phyloP scores from a whole-genome alignment of 768 basidiomycete genomes.

The Mycena galopus region DNA sequence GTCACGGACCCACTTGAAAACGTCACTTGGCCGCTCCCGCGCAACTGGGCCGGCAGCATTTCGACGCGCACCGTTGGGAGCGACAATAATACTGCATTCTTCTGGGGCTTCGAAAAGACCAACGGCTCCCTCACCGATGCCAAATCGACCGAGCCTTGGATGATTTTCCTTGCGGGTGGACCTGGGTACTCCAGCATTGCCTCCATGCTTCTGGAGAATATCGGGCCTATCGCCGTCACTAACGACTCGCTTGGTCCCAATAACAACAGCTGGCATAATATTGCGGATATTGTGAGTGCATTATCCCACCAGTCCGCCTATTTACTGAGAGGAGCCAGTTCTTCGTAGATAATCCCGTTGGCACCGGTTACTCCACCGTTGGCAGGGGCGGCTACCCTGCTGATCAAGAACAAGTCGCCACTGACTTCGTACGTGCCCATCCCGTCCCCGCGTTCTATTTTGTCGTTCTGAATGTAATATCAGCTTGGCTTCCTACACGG shows the following conservation, averaged over 20 bases:
- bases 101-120: constrained; percentile 54
- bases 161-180: constrained; percentile 48
- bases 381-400: constrained; percentile 40
- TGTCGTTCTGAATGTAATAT: constrained; percentile 52
- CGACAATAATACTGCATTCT: constrained; percentile 54
- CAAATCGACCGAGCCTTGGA: constrained; percentile 47
- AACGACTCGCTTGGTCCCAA: constrained; percentile 19
- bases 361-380: constrained; percentile 19
- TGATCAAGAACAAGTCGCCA: constrained; percentile 49
- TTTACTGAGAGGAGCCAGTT: constrained; percentile 34
- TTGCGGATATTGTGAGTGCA: constrained; percentile 23
- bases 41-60: constrained; percentile 54
- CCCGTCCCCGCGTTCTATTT: constrained; percentile 40
- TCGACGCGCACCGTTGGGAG: constrained; percentile 46
- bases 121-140: constrained; percentile 52
- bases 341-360: constrained; percentile 63
- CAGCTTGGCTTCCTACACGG: constrained; percentile 58
- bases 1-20: constrained; percentile 52
- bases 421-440: constrained; percentile 52
- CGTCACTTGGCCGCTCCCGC: constrained; percentile 47
- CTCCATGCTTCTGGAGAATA: constrained; percentile 22
- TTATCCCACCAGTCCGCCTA: not conserved
- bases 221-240: constrained; percentile 26
- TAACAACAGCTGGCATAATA: constrained; percentile 28
- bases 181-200: constrained; percentile 25